Evolutionary conservation across 2,329 filamentous ascomycete genomes (phyloP), one percentile per base, ranked within the genome.

Genomic region (Hyphodiscus sp.): DNA sequence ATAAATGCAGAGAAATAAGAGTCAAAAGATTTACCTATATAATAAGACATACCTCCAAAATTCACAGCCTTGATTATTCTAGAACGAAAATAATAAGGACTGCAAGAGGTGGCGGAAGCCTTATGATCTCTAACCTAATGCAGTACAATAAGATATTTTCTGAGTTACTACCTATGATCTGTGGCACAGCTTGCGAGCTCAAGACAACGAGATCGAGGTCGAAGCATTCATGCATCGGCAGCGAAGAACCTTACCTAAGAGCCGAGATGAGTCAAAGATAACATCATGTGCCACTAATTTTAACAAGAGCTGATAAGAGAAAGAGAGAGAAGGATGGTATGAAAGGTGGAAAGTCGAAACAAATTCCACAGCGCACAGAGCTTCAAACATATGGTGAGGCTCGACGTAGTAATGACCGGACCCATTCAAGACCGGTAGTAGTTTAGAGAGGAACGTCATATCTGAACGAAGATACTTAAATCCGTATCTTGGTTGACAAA

Each of bases 221-320:
- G 30, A 15, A 23, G 43, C 44, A 55, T 54, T 61, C 44, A 61
- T 60, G 55, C 55, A 48, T 52, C 54, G 45, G 53, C 47, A 51
- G 20, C 41, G 50, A 55, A 33, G 20, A 54, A 49, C 54, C 50
- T 50, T 56, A 53, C 41, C 45, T n/a, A 20, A 30, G 19, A 54
- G 18, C 48, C 49, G 30, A 45, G 55, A 53, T 42, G 54, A 56
- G 23, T 46, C 19, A 20, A 42, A n/a, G 41, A 45, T 20, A 23
- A 45, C 29, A 20, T n/a, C n/a, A 48, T 53, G 44, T 26, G 26
- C 29, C 7, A 41, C 9, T 45, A 33, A 45, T 23, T 41, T n/a
- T 33, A 33, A 33, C 29, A 13, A 33, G 29, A 7, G 29, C 29
- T 33, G 13, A 33, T 33, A 33, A 33, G 7, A 33, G 29, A 8